A percentile compares a stretch with the other conserved stretches of the same genome.
Evolutionary conservation across 306 rosid species (phyloP).

Genomic region (Quercus mongolica): DNA sequence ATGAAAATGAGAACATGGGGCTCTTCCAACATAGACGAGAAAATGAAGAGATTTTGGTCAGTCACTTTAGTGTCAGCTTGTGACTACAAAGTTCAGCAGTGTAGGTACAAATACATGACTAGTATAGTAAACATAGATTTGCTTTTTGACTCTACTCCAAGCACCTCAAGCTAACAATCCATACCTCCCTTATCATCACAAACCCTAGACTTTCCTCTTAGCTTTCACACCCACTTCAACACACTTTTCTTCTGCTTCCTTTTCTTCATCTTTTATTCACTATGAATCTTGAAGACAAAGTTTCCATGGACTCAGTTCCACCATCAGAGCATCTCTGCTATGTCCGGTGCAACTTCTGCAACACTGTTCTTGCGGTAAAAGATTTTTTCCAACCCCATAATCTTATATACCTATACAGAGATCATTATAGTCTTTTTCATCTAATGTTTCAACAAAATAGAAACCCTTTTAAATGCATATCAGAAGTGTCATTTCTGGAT

Average conservation of each 20-base stretch:
- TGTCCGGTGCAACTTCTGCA: conserved; percentile 95
- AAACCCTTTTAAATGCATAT: not conserved
- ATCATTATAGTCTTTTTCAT: not conserved
- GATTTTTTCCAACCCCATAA: not conserved
- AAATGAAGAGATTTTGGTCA: conserved; percentile 14
- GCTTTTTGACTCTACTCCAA: conserved; percentile 40
- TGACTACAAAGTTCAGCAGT: conserved; percentile 41
- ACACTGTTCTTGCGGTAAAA: conserved; percentile 87
- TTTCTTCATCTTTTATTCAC: conserved; percentile 6
- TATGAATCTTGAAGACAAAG: conserved; percentile 75
- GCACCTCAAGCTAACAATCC: not conserved
- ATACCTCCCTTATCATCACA: conserved; percentile 10
- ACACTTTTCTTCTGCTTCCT: conserved; percentile 6
- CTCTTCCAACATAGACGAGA: not conserved
- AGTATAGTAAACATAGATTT: conserved; percentile 34
- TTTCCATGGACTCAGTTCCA: conserved; percentile 63
- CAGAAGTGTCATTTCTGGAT: not conserved
- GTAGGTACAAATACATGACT: conserved; percentile 21
- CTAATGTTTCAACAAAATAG: not conserved
- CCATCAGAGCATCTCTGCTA: conserved; percentile 90
- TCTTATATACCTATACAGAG: not conserved
- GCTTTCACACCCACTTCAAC: not conserved
- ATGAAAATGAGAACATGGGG: not conserved
- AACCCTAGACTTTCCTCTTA: conserved; percentile 32
- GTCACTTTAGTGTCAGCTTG: conserved; percentile 29